A percentile compares a stretch with the other conserved stretches of the same genome.
phyloP scores from a whole-genome alignment of 768 basidiomycete genomes.

The Sarcomyxa edulis region DNA sequence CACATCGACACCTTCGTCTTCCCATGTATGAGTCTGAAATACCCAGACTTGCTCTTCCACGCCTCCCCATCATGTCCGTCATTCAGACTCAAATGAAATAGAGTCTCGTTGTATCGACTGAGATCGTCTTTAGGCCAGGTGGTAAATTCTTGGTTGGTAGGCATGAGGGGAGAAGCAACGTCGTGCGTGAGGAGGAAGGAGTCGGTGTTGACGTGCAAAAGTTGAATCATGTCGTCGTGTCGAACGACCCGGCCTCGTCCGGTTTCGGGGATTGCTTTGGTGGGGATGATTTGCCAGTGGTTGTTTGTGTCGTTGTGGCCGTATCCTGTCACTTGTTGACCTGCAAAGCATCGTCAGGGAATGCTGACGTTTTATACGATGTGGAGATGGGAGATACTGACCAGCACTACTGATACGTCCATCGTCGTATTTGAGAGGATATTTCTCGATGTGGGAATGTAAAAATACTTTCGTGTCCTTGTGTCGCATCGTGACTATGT shows the following conservation, averaged over 20 bases:
- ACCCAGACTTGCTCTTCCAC: slow-evolving; percentile 91
- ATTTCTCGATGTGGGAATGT: slow-evolving; percentile 88
- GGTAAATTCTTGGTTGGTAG: slow-evolving; percentile 98
- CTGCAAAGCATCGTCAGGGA: slow-evolving; percentile 28
- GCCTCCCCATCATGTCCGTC: slow-evolving; percentile 75
- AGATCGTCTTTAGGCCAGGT: slow-evolving; percentile 82
- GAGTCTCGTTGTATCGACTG: slow-evolving; percentile 78
- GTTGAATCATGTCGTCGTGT: slow-evolving; percentile 83
- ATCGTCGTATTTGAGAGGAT: slow-evolving; percentile 93
- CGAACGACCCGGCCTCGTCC: slow-evolving; percentile 91
- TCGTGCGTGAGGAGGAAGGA: slow-evolving; percentile 89
- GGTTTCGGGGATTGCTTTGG: slow-evolving; percentile 89
- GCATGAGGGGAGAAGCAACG: slow-evolving; percentile 94
- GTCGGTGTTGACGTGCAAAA: slow-evolving; percentile 84
- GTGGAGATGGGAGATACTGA: slow-evolving; percentile 15
- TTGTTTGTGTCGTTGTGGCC: slow-evolving; percentile 94
- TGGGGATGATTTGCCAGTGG: slow-evolving; percentile 92
- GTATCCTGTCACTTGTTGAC: slow-evolving; percentile 96
- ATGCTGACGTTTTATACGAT: not conserved
- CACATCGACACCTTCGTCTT: slow-evolving; percentile 91
- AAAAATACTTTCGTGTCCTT: slow-evolving; percentile 91
- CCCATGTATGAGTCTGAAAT: slow-evolving; percentile 87
- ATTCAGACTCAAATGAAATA: slow-evolving; percentile 73
- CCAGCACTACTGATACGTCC: slow-evolving; percentile 94
- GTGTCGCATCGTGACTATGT: slow-evolving; percentile 82